phyloP scores from a whole-genome alignment of 1,139 yeast genomes.

The Yamadazyma dushanensis region DNA sequence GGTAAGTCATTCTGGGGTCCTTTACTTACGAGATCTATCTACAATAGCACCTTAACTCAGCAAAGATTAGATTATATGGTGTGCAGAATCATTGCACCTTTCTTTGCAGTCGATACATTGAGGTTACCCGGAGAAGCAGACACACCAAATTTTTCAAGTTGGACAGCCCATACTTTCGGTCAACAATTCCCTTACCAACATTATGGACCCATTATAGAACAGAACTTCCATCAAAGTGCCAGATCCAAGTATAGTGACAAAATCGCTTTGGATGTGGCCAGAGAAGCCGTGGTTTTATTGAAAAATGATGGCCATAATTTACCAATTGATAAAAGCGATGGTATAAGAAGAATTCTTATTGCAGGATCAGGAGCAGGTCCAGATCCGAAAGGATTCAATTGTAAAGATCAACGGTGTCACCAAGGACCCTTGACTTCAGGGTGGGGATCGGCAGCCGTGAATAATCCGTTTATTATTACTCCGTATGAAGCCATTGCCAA shows the following conservation, averaged over 20 bases:
- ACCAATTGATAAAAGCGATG: conserved; percentile 48
- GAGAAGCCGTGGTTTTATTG: conserved; percentile 56
- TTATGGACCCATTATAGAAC: conserved; percentile 52
- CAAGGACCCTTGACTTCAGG: conserved; percentile 51
- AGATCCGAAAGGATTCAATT: conserved; percentile 49
- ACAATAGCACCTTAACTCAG: conserved; percentile 57
- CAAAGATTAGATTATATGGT: conserved; percentile 64
- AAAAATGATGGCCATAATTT: conserved; percentile 51
- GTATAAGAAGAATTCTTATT: conserved; percentile 42
- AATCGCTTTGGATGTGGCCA: conserved; percentile 54
- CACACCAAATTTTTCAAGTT: conserved; percentile 57
- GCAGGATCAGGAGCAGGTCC: conserved; percentile 51
- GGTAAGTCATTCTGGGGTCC: conserved; percentile 64
- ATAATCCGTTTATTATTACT: conserved; percentile 53
- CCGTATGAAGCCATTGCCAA: conserved; percentile 54
- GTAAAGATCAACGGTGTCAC: conserved; percentile 49
- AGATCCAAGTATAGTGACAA: conserved; percentile 49
- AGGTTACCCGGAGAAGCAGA: conserved; percentile 40
- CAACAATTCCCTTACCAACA: conserved; percentile 53
- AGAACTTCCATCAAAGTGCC: conserved; percentile 58
- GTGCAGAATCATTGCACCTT: conserved; percentile 57
- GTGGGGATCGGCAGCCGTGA: conserved; percentile 55
- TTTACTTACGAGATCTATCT: conserved; percentile 52
- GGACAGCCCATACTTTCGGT: conserved; percentile 58
- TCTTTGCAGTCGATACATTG: conserved; percentile 42